Conservation (phyloP, 2,329 filamentous ascomycete genomes). For the Pseudocercospora ulei region DNA sequence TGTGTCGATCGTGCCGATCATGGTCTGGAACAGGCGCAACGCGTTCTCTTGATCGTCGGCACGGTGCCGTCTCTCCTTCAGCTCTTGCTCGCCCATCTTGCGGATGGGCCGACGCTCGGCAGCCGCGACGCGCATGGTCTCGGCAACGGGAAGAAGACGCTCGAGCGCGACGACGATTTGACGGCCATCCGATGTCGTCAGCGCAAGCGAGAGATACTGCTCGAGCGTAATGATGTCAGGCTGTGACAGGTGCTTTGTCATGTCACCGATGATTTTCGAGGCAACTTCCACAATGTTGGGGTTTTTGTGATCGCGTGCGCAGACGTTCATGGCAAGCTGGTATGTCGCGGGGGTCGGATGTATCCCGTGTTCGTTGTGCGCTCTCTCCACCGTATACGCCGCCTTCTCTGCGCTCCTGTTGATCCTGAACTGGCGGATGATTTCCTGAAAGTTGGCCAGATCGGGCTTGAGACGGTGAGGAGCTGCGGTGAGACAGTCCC, state of each 20-base stretch:
- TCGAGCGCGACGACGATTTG: constrained; percentile 28
- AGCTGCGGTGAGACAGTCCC: constrained; percentile 57
- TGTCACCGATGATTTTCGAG: constrained; percentile 54
- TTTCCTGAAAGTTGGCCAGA: constrained; percentile 56
- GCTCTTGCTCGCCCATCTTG: constrained; percentile 1
- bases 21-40: constrained; percentile 20
- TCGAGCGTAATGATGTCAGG: constrained; percentile 47
- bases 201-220: constrained; percentile 50
- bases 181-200: constrained; percentile 35
- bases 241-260: constrained; percentile 42
- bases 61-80: constrained; percentile 1
- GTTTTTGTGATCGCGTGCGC: constrained; percentile 68
- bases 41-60: constrained; percentile 17
- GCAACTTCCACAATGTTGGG: constrained; percentile 57
- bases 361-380: constrained; percentile 26
- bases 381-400: constrained; percentile 47
- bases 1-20: constrained; percentile 29
- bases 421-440: constrained; percentile 57
- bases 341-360: constrained; percentile 46
- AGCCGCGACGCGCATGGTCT: constrained; percentile 5
- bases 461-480: constrained; percentile 60
- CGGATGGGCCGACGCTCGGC: not conserved
- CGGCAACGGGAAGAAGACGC: constrained; percentile 22
- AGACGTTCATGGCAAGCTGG: constrained; percentile 62
- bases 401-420: constrained; percentile 56